Conservation (phyloP, 441 rosid genomes). For the Capsella rubella region DNA sequence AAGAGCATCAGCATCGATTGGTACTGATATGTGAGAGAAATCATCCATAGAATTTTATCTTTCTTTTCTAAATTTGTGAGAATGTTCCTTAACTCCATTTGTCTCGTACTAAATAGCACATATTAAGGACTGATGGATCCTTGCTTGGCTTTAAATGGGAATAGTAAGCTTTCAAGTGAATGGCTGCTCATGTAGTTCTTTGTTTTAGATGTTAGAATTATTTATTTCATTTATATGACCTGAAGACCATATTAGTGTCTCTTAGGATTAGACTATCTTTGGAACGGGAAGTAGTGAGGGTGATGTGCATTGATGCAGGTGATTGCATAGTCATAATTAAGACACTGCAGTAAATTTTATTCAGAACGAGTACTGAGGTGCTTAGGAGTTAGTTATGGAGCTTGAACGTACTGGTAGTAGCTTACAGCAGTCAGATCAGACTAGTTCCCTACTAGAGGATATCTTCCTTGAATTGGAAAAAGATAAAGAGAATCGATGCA, state of each 20-base stretch:
- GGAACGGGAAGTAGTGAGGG: neutral
- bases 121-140: neutral
- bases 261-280: slow-evolving; percentile 7
- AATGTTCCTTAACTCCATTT: neutral
- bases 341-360: neutral
- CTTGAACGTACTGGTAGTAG: slow-evolving; percentile 3
- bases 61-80: neutral
- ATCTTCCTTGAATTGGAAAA: neutral
- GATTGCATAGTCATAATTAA: neutral
- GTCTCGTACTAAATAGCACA: neutral
- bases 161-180: neutral
- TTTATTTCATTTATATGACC: slow-evolving; percentile 1
- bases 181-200: neutral
- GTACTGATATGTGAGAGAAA: neutral
- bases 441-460: slow-evolving; percentile 7
- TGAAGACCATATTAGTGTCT: neutral
- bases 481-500: neutral
- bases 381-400: slow-evolving; percentile 17
- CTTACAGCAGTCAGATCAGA: neutral
- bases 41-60: neutral
- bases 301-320: slow-evolving; percentile 3
- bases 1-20: neutral
- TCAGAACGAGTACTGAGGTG: neutral
- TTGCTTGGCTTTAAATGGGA: neutral
- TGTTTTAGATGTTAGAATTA: neutral